phyloP scores from a whole-genome alignment of 352 stramenopile genomes.

The Globisporangium canariense region DNA sequence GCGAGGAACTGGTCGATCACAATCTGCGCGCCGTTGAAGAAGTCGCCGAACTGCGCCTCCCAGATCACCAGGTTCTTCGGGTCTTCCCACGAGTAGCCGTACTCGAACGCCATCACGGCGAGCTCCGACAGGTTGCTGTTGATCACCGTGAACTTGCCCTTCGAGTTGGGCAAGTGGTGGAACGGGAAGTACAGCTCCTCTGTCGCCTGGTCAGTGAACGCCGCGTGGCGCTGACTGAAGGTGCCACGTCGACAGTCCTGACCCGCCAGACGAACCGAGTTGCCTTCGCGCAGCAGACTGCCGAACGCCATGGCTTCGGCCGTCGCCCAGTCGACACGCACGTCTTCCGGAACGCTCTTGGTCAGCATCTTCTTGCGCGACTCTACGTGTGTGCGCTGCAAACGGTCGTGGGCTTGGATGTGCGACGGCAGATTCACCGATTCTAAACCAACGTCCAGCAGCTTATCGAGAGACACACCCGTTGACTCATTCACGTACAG shows the following conservation, averaged over 20 bases:
- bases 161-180: slow-evolving; percentile 41
- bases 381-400: slow-evolving; percentile 79
- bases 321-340: slow-evolving; percentile 85
- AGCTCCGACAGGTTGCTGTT: slow-evolving; percentile 87
- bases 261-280: slow-evolving; percentile 81
- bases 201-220: slow-evolving; percentile 80
- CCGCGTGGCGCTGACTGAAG: slow-evolving; percentile 85
- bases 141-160: slow-evolving; percentile 55
- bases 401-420: slow-evolving; percentile 60
- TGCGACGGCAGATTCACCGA: slow-evolving; percentile 57
- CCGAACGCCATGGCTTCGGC: slow-evolving; percentile 88
- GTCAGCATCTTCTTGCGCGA: slow-evolving; percentile 70
- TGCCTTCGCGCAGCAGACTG: slow-evolving; percentile 75
- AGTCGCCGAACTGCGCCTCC: slow-evolving; percentile 91
- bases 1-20: slow-evolving; percentile 89
- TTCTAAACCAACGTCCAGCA: slow-evolving; percentile 59
- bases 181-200: slow-evolving; percentile 81
- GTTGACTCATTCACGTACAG: slow-evolving; percentile 52
- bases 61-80: slow-evolving; percentile 82
- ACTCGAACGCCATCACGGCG: slow-evolving; percentile 88
- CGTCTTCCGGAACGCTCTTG: slow-evolving; percentile 26
- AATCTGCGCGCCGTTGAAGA: slow-evolving; percentile 87
- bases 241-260: slow-evolving; percentile 88
- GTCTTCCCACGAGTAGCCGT: slow-evolving; percentile 87
- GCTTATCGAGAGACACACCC: slow-evolving; percentile 50